These are phyloP conservation scores for Ophiostoma fasciatum DNA, from an alignment of 2,329 filamentous ascomycete species.

Conservation along the genomic window DNA sequence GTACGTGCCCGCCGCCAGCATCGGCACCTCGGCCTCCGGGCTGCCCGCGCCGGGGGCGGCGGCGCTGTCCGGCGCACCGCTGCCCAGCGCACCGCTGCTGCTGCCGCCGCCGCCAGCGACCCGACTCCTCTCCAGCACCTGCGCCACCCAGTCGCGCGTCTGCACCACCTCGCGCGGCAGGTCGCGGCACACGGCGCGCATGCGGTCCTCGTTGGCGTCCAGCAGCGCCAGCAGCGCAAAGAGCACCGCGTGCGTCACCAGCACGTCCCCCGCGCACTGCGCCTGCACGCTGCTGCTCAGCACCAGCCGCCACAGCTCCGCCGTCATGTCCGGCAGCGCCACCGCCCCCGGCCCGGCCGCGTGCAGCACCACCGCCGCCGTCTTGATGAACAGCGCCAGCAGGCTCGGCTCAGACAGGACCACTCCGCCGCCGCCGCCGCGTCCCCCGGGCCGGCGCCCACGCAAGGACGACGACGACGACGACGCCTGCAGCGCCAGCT, in stretches of 20 bases:
- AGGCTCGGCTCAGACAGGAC: constrained; percentile 62
- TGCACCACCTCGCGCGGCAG: constrained; percentile 69
- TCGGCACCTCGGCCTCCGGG: constrained; percentile 69
- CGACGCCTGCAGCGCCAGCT: constrained; percentile 35
- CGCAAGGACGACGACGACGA: constrained; percentile 20
- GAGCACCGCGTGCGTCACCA: constrained; percentile 57
- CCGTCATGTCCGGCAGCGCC: constrained; percentile 62
- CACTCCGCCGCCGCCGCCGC: constrained; percentile 28
- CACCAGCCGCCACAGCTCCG: constrained; percentile 73
- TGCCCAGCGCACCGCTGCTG: constrained; percentile 29
- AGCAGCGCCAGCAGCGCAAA: constrained; percentile 67
- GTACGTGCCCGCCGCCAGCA: constrained; percentile 60
- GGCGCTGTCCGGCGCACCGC: constrained; percentile 27
- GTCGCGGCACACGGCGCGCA: constrained; percentile 55
- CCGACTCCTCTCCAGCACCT: constrained; percentile 66
- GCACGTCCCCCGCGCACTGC: constrained; percentile 38
- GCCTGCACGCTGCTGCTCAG: constrained; percentile 46
- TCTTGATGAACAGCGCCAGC: constrained; percentile 70
- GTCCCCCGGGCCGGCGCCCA: too few species aligned
- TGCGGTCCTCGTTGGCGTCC: constrained; percentile 63
- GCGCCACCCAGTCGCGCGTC: constrained; percentile 66
- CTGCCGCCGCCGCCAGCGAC: constrained; percentile 34
- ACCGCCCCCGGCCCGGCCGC: constrained; percentile 69
- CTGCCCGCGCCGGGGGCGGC: constrained; percentile 30
- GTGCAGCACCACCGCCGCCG: constrained; percentile 67